Conservation (phyloP, 768 basidiomycete species). For the Tulasnella sp. region DNA sequence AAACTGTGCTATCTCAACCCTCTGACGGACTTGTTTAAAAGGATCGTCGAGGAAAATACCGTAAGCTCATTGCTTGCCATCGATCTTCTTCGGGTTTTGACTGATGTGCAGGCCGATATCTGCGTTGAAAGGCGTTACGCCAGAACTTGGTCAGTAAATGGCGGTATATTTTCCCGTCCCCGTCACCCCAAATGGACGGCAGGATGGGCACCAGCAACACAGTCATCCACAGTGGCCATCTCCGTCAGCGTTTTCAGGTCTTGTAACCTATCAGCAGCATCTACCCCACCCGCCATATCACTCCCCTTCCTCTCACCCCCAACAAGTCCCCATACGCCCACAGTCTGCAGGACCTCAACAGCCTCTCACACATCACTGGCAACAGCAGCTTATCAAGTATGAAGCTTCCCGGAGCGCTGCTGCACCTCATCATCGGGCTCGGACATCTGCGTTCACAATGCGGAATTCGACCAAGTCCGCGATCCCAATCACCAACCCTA, state of each 20-base stretch:
- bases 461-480: constrained; percentile 78
- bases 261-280: constrained; percentile 17
- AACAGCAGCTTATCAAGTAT: constrained; percentile 84
- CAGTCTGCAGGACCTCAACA: constrained; percentile 33
- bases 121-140: too few relatives aligned
- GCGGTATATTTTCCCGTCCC: constrained; percentile 14
- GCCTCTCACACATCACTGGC: constrained; percentile 51
- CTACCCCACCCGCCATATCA: constrained; percentile 37
- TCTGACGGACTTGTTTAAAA: too few relatives aligned
- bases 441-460: constrained; percentile 89
- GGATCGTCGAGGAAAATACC: too few relatives aligned
- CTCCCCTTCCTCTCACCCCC: constrained; percentile 54
- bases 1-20: too few relatives aligned
- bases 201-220: constrained; percentile 5
- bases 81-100: background rate
- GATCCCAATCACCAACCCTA: constrained; percentile 88
- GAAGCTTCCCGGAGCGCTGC: constrained; percentile 66
- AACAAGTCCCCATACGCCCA: constrained; percentile 51
- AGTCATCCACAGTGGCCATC: constrained; percentile 11
- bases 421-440: constrained; percentile 87
- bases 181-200: constrained; percentile 15
- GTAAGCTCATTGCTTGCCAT: too few relatives aligned
- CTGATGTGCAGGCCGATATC: background rate
- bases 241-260: constrained; percentile 6
- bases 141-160: background rate